These are phyloP conservation scores for Tolypocladium ophioglossoides DNA, from an alignment of 2,329 filamentous ascomycete species.

Conservation along the genomic window DNA sequence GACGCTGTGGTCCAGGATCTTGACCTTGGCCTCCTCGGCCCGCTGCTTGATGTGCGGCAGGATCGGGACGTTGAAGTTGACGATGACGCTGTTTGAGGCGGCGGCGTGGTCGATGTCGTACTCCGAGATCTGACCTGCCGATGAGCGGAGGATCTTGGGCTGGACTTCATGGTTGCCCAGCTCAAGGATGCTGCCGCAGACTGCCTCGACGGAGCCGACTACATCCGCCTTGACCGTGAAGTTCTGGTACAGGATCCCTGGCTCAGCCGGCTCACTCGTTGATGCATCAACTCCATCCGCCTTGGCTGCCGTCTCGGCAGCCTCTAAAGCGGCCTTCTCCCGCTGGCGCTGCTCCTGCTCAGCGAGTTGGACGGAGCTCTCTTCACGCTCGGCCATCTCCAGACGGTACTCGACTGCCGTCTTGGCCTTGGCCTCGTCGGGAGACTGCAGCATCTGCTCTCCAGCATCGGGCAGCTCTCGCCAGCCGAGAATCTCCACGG, in stretches of 20 bases:
- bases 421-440: constrained; percentile 67
- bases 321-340: constrained; percentile 35
- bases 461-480: constrained; percentile 71
- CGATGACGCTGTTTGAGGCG: constrained; percentile 61
- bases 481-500: constrained; percentile 94
- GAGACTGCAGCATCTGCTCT: constrained; percentile 75
- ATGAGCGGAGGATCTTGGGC: constrained; percentile 65
- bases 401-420: constrained; percentile 66
- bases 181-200: constrained; percentile 63
- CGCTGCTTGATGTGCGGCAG: constrained; percentile 56
- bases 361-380: constrained; percentile 73
- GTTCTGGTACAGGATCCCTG: constrained; percentile 48
- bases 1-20: constrained; percentile 74
- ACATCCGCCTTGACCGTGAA: constrained; percentile 92
- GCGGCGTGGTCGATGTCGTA: constrained; percentile 85
- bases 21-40: constrained; percentile 62
- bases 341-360: constrained; percentile 54
- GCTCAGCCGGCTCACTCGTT: constrained; percentile 19
- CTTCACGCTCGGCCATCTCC: constrained; percentile 59
- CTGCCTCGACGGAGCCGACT: constrained; percentile 85
- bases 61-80: constrained; percentile 76
- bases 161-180: constrained; percentile 79
- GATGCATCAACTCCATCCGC: constrained; percentile 24
- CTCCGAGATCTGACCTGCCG: constrained; percentile 69
- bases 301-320: constrained; percentile 23